phyloP scores from a whole-genome alignment of 805 yeast species.

The Tetrapisispora taiwanensis region DNA sequence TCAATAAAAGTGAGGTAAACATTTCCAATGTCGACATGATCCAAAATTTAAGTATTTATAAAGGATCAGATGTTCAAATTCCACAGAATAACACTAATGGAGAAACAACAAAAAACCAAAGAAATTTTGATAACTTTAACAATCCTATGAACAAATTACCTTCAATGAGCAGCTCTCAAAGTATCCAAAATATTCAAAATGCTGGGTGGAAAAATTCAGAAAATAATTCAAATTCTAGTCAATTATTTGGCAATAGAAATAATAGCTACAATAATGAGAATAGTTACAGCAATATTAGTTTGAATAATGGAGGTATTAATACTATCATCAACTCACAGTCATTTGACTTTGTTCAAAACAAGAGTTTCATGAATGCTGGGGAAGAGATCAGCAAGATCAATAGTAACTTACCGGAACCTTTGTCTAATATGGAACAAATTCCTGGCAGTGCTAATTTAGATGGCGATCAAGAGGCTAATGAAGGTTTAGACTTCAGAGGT shows the following conservation, averaged over 20 bases:
- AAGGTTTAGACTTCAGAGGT: constrained; percentile 8
- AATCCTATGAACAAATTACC: not conserved
- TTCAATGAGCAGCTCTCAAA: not conserved
- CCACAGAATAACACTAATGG: not conserved
- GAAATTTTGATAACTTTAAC: not conserved
- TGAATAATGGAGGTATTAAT: not conserved
- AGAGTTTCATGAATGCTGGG: not conserved
- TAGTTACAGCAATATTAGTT: not conserved
- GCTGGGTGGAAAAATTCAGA: not conserved
- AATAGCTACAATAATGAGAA: not conserved
- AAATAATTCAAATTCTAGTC: not conserved
- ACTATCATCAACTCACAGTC: not conserved
- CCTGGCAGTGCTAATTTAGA: not conserved
- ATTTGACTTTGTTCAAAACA: not conserved
- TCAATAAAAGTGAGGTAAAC: no score
- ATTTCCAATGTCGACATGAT: no score
- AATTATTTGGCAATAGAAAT: not conserved
- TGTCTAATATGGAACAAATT: not conserved
- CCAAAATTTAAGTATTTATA: no score
- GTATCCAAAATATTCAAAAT: not conserved
- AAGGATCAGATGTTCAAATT: no score
- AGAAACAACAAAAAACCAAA: not conserved
- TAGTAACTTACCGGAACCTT: not conserved
- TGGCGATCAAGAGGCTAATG: not conserved
- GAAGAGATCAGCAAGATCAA: not conserved